phyloP scores from a whole-genome alignment of 768 basidiomycete species.

The Kondoa subrosea region DNA sequence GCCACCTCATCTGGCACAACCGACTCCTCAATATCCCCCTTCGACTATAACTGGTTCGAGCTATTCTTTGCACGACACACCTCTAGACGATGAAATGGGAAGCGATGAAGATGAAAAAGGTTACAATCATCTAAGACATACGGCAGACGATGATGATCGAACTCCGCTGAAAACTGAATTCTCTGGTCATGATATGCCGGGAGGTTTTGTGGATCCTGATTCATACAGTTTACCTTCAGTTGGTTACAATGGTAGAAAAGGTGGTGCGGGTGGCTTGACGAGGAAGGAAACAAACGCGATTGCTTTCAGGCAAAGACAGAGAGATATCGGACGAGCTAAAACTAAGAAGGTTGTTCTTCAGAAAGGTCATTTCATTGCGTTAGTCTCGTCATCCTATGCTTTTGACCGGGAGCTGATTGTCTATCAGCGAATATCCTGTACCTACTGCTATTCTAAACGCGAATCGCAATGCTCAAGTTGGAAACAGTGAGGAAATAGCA shows the following conservation, averaged over 20 bases:
- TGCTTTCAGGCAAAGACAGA: constrained; percentile 26
- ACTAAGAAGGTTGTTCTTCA: constrained; percentile 90
- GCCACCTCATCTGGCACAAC: neutral
- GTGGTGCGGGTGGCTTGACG: neutral
- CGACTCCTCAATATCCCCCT: neutral
- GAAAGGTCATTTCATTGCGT: constrained; percentile 43
- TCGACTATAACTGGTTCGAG: neutral
- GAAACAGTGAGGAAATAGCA: constrained; percentile 14
- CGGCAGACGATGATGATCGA: neutral
- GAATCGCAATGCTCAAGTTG: constrained; percentile 13
- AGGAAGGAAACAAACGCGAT: constrained; percentile 16
- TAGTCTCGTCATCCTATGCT: neutral
- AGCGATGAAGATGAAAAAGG: neutral
- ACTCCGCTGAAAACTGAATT: neutral
- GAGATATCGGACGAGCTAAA: constrained; percentile 23
- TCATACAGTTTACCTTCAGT: neutral
- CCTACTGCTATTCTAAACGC: constrained; percentile 25
- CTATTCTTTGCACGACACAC: constrained; percentile 1
- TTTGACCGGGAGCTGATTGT: neutral
- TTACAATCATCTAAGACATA: neutral
- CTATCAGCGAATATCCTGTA: constrained; percentile 15
- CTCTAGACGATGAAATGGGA: neutral
- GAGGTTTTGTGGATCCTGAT: neutral
- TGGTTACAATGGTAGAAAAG: neutral
- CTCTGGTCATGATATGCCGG: neutral